phyloP scores from a whole-genome alignment of 192 early-diverging fungal genomes.

The Coemansia sp. region DNA sequence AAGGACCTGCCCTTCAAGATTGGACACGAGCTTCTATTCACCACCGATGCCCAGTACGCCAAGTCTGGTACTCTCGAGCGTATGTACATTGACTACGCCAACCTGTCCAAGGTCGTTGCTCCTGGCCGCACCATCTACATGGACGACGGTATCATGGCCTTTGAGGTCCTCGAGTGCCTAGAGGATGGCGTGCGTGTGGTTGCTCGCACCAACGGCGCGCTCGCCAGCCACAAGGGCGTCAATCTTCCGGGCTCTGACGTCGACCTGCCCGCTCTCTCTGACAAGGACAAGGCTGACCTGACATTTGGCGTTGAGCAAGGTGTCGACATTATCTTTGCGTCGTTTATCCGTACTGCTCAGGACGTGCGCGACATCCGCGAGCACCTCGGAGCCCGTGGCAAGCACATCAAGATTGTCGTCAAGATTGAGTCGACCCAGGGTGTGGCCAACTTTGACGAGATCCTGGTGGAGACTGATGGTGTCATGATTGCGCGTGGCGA shows the following conservation, averaged over 20 bases:
- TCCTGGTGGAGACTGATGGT: slow-evolving; percentile 90
- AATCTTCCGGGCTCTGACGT: slow-evolving; percentile 91
- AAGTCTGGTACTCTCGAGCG: slow-evolving; percentile 65
- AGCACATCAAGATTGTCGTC: slow-evolving; percentile 90
- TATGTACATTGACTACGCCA: slow-evolving; percentile 83
- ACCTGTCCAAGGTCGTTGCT: slow-evolving; percentile 74
- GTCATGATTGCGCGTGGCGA: slow-evolving; percentile 99
- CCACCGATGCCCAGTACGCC: slow-evolving; percentile 65
- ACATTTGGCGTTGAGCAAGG: slow-evolving; percentile 91
- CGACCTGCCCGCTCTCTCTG: slow-evolving; percentile 93
- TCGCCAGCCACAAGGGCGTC: slow-evolving; percentile 94
- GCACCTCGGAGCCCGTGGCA: slow-evolving; percentile 79
- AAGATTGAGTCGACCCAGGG: slow-evolving; percentile 99
- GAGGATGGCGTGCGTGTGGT: slow-evolving; percentile 67
- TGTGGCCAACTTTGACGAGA: slow-evolving; percentile 98
- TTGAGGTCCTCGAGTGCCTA: slow-evolving; percentile 79
- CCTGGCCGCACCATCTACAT: slow-evolving; percentile 80
- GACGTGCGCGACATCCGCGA: slow-evolving; percentile 89
- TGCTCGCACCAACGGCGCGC: slow-evolving; percentile 82
- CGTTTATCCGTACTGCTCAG: slow-evolving; percentile 91
- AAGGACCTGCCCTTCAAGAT: slow-evolving; percentile 70
- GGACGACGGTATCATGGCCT: slow-evolving; percentile 96
- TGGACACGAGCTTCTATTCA: slow-evolving; percentile 82
- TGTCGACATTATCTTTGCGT: slow-evolving; percentile 95
- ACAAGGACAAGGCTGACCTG: slow-evolving; percentile 91